Base-by-base conservation (phyloP, 495 filamentous ascomycete species). In the Aspergillus avenaceus region DNA sequence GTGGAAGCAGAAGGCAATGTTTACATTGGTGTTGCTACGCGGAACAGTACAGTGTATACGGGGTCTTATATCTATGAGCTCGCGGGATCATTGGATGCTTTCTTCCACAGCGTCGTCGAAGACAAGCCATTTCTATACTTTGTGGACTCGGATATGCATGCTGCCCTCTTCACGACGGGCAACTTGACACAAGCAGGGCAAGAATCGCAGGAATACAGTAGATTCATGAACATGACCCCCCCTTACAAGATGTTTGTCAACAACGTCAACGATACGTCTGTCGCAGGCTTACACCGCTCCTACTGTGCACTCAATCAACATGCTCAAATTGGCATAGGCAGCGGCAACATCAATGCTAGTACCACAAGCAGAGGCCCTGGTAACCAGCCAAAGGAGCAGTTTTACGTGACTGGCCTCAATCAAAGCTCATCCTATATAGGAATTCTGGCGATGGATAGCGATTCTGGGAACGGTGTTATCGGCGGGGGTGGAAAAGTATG, bases 171-270 rank as follows among this genome's bases (percentile, higher is more conserved):
- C 8, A 81, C 87, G 21, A 91, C 93, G 1, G 72, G 80, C 44
- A 83, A 88, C 52, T 68, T 85, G 45, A 84, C 88, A 8, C 67
- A 79, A 1, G 61, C 77, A 11, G 61, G 67, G 8, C 40, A 65
- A 1, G 61, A 73, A 42, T 62, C 66, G 4, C 49, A 60, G 0
- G 61, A 75, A 22, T 75, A 76, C 47, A 50, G 76, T 1, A 45
- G 75, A 29, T 82, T 82, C 76, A 81, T 85, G 77, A 68, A 68
- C n/a, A 53, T 71, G 13, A 62, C 65, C 0, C 78, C 81, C 9
- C 86, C 88, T 6, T 95, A 86, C 61, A 82, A 78, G 6, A 74
- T 97, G 50, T 97, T 92, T 63, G 89, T 85, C 2, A 83, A 88
- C 56, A 84, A 86, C 49, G 59, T 70, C 31, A 78, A 84, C 28